Evolutionary conservation across 163 green algal genomes (phyloP).

Genomic region (Chlorella variabilis): DNA sequence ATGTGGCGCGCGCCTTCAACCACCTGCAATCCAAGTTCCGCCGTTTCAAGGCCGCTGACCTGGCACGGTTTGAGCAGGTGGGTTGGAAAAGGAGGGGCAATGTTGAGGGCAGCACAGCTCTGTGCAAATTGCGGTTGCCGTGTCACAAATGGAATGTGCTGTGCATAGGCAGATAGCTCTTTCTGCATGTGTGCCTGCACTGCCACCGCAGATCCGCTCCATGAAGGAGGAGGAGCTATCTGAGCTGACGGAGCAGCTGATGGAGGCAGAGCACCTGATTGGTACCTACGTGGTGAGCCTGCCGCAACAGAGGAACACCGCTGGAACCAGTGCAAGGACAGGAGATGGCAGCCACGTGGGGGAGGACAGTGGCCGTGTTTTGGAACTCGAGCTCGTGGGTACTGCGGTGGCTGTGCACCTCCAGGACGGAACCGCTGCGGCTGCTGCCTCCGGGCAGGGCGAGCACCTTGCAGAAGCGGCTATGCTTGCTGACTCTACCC

Average conservation of each 20-base stretch:
- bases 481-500: no score
- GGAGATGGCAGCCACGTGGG: no score
- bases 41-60: conserved; percentile 33
- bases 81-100: no score
- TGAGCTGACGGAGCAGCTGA: conserved; percentile 35
- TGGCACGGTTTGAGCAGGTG: conserved; percentile 23
- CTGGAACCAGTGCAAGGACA: background rate
- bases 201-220: conserved; percentile 11
- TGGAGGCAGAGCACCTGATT: conserved; percentile 21
- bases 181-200: no score
- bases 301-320: background rate
- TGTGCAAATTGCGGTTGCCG: no score
- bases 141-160: no score
- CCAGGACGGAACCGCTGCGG: no score
- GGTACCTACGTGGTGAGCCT: conserved; percentile 6
- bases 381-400: conserved; percentile 16
- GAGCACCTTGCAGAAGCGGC: no score
- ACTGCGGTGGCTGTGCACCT: background rate
- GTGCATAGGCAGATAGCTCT: no score
- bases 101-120: no score
- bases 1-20: conserved; percentile 32
- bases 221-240: conserved; percentile 39
- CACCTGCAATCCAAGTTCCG: conserved; percentile 31
- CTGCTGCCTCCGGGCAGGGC: no score
- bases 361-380: background rate